A percentile compares a stretch with the other conserved stretches of the same genome.
These are phyloP conservation scores for Allium cepa DNA, from an alignment of 106 monocot species.

Conservation along the genomic window DNA sequence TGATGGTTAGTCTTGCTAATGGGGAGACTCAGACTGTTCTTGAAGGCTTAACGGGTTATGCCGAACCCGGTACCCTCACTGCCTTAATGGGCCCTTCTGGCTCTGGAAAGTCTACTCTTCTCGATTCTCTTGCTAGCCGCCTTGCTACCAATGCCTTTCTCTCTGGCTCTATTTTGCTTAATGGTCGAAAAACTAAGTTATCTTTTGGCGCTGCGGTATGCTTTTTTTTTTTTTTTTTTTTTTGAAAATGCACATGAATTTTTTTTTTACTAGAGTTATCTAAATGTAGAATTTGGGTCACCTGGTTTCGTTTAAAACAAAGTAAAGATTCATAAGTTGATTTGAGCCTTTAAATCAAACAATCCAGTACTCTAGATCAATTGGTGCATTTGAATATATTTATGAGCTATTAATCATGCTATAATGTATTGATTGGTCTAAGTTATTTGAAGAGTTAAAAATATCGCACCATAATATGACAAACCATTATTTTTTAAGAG, in stretches of 20 bases:
- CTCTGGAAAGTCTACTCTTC: conserved; percentile 68
- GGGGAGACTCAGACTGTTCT: conserved; percentile 60
- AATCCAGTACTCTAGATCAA: too few species aligned
- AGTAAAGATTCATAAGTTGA: background rate
- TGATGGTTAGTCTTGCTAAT: conserved; percentile 43
- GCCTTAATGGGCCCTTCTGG: conserved; percentile 79
- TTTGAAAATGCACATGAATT: background rate
- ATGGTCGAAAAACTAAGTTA: conserved; percentile 63
- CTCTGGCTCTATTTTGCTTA: conserved; percentile 53
- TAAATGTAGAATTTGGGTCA: too few species aligned
- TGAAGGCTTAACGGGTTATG: conserved; percentile 57
- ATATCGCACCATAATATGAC: too few species aligned
- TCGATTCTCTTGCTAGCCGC: conserved; percentile 56
- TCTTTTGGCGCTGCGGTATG: conserved; percentile 67
- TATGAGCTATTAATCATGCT: too few species aligned
- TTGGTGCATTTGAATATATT: too few species aligned
- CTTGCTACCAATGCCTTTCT: conserved; percentile 72
- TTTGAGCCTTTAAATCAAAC: background rate
- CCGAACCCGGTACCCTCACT: conserved; percentile 59
- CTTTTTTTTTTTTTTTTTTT: background rate
- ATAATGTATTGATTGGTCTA: too few species aligned
- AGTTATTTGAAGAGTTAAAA: too few species aligned
- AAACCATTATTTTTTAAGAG: too few species aligned
- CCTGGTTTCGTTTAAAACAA: too few species aligned
- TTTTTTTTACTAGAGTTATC: too few species aligned